A percentile compares a stretch with the other conserved stretches of the same genome.
These are phyloP conservation scores for Puccinia polysora DNA, from an alignment of 1,284 basidiomycete species.

Conservation along the genomic window DNA sequence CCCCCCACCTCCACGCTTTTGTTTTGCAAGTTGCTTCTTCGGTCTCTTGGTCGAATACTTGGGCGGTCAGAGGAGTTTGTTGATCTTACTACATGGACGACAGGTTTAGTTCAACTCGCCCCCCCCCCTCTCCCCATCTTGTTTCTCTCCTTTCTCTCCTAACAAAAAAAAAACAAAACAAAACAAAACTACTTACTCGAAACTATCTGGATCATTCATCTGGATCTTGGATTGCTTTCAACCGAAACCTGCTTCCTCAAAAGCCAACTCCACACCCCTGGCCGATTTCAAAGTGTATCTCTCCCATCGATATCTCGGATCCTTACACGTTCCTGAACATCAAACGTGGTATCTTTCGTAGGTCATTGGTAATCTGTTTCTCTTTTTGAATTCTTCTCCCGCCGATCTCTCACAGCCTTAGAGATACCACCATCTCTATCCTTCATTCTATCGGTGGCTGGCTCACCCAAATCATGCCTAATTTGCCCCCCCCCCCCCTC, in stretches of 20 bases:
- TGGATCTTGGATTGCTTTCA: conserved; percentile 59
- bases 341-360: conserved; percentile 89
- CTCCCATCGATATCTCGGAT: conserved; percentile 50
- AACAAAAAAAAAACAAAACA: not conserved
- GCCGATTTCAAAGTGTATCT: conserved; percentile 29
- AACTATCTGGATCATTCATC: conserved; percentile 55
- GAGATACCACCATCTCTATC: too few species aligned
- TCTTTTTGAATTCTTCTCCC: too few species aligned
- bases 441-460: too few species aligned
- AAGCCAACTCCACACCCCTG: conserved; percentile 31
- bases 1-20: conserved; percentile 58
- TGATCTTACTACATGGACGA: conserved; percentile 84
- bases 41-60: conserved; percentile 59
- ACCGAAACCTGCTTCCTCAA: too few species aligned
- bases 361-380: conserved; percentile 55
- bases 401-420: too few species aligned
- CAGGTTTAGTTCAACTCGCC: conserved; percentile 72
- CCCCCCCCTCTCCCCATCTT: conserved; percentile 54
- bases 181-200: not conserved
- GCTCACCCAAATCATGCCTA: too few species aligned
- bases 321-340: conserved; percentile 85
- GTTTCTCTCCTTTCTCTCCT: conserved; percentile 48
- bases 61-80: conserved; percentile 84
- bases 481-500: too few species aligned
- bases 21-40: conserved; percentile 7